These are phyloP conservation scores for Hemerocallis citrina DNA, from an alignment of 106 monocot genomes.

Conservation along the genomic window DNA sequence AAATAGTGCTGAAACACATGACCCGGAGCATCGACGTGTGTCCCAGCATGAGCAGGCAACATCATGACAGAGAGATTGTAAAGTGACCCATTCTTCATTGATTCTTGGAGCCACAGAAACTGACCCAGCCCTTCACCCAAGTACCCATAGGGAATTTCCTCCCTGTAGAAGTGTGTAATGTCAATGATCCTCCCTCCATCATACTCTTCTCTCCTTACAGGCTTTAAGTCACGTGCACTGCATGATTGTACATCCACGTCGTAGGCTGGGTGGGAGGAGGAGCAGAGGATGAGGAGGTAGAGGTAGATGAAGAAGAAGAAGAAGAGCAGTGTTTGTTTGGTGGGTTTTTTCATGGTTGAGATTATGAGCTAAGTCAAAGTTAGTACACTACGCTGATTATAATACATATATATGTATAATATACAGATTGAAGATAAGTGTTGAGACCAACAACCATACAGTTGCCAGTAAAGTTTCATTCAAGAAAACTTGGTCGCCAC, in stretches of 20 bases:
- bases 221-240: constrained; percentile 6
- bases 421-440: no score
- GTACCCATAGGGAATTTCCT: constrained; percentile 59
- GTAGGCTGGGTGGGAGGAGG: constrained; percentile 38
- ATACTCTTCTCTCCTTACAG: constrained; percentile 48
- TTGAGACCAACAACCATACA: no score
- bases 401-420: no score
- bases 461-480: no score
- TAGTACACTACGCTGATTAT: no score
- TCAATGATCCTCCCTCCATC: constrained; percentile 83
- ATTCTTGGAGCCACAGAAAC: constrained; percentile 60
- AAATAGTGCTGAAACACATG: constrained; percentile 85
- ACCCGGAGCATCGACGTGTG: constrained; percentile 93
- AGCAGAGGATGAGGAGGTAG: constrained; percentile 16
- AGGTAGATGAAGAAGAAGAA: not conserved
- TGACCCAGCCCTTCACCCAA: constrained; percentile 47
- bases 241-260: constrained; percentile 4
- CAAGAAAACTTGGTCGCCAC: no score
- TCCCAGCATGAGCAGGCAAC: constrained; percentile 63
- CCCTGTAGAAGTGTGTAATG: constrained; percentile 68
- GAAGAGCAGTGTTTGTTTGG: not conserved
- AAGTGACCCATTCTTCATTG: constrained; percentile 74
- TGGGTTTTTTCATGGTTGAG: no score
- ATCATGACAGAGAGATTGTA: constrained; percentile 64
- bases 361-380: no score